Base-by-base conservation (phyloP, 345 rosid genomes). In the Ceriops decandra region DNA sequence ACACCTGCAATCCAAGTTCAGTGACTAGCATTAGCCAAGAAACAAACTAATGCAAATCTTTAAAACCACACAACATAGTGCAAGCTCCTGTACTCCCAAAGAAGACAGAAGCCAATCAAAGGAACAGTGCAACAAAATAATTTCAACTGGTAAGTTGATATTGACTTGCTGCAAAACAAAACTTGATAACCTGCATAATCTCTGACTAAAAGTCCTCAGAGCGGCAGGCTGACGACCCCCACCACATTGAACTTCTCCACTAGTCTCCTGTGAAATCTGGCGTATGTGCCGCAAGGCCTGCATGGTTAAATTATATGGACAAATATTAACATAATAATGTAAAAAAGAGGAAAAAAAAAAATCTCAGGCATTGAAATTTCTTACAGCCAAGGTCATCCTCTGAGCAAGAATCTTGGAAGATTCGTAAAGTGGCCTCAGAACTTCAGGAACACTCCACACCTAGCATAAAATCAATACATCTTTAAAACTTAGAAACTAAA, bases 151-250 rank as follows among this genome's bases (percentile, higher is more conserved):
- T 36, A 22, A 20, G 27, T 28, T 47, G 63, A 66, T 59, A 24
- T 59, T 19, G 63, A 62, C 60, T 69, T 5, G 10, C 9, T 4
- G 51, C 35, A 21, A 70, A 51, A 30, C 42, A 13, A 56, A 42
- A 9, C 36, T 33, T 62, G 26, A 35, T 42, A 60, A 93, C 98
- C 96, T 89, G 80, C 87, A 88, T 22, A 91, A 89, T 79, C 86
- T 83, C 81, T 91, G 98, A 73, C 97, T 91, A 70, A 91, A 93
- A 5, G 97, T 91, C 83, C 98, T 85, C 65, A 93, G 77, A 72
- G 89, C 97, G 1, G 96, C 93, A 64, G 98, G 98, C 74, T 93
- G 95, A 63, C 95, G 92, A 30, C 98, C 97, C 15, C 97, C 92
- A 74, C 96, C 85, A 66, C 84, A 89, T 79, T 89, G 98, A 76